Percentiles rank a stretch among this genome's conserved stretches.
Conservation (phyloP, 2,329 filamentous ascomycete genomes). For the Phialocephala sp. region DNA sequence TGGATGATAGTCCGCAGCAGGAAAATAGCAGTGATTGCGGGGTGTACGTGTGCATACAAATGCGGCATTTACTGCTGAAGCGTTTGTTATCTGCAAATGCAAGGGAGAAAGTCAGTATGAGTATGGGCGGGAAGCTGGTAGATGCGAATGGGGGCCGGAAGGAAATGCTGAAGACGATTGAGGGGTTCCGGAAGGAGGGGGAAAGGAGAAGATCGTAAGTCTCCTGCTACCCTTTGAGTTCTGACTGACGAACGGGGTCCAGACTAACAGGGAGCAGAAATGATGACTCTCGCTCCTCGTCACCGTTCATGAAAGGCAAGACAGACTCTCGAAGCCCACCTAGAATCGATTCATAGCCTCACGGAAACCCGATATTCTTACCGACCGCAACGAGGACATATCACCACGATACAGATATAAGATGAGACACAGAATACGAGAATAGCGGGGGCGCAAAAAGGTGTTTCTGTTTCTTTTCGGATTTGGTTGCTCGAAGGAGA, state of each 20-base stretch:
- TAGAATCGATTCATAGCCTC: constrained; percentile 35
- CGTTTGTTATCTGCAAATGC: constrained; percentile 79
- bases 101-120: constrained; percentile 91
- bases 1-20: constrained; percentile 87
- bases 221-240: neutral
- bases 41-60: constrained; percentile 93
- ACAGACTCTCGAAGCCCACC: constrained; percentile 34
- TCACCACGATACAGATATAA: neutral
- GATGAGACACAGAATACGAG: neutral
- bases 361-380: neutral
- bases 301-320: constrained; percentile 33
- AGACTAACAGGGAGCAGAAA: constrained; percentile 26
- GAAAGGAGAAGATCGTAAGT: constrained; percentile 82
- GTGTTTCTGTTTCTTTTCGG: neutral
- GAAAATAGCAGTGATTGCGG: constrained; percentile 94
- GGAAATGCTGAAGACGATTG: constrained; percentile 90
- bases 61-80: constrained; percentile 91
- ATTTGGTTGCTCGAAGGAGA: neutral
- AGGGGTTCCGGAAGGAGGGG: constrained; percentile 84
- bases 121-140: constrained; percentile 82
- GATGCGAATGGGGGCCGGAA: constrained; percentile 82
- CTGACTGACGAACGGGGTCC: neutral
- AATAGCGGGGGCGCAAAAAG: constrained; percentile 7
- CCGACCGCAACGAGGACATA: neutral
- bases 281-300: constrained; percentile 33